Percentiles rank a stretch among this genome's conserved stretches.
Evolutionary conservation across 148 eudicot species (phyloP).

Genomic region (Simmondsia chinensis): DNA sequence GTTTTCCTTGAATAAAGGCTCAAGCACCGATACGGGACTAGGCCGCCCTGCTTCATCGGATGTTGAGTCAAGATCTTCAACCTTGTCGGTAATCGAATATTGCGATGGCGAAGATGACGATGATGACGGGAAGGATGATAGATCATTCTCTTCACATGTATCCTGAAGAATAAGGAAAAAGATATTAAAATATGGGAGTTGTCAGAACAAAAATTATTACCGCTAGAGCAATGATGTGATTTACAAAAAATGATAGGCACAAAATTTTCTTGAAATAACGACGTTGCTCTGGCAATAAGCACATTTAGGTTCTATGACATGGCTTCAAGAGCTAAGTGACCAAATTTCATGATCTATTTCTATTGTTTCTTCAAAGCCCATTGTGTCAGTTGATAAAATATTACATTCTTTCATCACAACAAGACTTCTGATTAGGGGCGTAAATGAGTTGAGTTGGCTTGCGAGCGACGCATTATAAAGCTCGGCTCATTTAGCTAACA

Average conservation of each 20-base stretch:
- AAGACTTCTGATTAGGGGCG: too few relatives aligned
- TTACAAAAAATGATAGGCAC: neutral
- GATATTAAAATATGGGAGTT: neutral
- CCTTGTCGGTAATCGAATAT: constrained; percentile 23
- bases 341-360: too few relatives aligned
- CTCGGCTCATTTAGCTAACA: too few relatives aligned
- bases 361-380: too few relatives aligned
- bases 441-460: too few relatives aligned
- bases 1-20: constrained; percentile 57
- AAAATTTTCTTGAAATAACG: too few relatives aligned
- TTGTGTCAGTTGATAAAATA: too few relatives aligned
- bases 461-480: too few relatives aligned
- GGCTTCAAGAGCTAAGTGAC: too few relatives aligned
- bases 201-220: neutral
- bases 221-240: neutral
- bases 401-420: too few relatives aligned
- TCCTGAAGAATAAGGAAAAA: constrained; percentile 29
- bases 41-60: constrained; percentile 50
- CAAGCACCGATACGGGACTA: constrained; percentile 93
- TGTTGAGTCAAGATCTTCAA: constrained; percentile 23
- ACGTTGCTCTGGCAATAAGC: too few relatives aligned
- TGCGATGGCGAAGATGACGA: constrained; percentile 30
- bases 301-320: too few relatives aligned
- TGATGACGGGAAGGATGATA: constrained; percentile 27
- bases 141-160: constrained; percentile 21